phyloP scores from a whole-genome alignment of 2,329 filamentous ascomycete genomes.

The Graphium sp. region DNA sequence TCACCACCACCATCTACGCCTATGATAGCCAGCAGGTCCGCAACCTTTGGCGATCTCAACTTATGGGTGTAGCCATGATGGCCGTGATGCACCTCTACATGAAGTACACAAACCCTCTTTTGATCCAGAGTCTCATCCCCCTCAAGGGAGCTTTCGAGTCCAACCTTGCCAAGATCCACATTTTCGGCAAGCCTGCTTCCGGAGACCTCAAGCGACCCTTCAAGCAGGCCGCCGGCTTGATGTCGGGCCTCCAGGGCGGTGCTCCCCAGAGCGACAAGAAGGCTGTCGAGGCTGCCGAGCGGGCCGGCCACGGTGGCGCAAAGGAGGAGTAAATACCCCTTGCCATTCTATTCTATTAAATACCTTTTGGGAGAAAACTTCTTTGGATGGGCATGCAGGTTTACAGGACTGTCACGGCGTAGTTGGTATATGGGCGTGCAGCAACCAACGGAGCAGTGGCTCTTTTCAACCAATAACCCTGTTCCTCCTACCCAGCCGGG shows the following conservation, averaged over 20 bases:
- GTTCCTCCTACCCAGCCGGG: too few relatives aligned
- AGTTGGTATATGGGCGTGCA: too few relatives aligned
- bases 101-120: constrained; percentile 97
- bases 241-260: constrained; percentile 58
- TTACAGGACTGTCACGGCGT: too few relatives aligned
- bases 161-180: constrained; percentile 91
- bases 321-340: constrained; percentile 47
- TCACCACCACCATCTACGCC: constrained; percentile 90
- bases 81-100: constrained; percentile 96
- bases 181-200: constrained; percentile 70
- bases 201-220: constrained; percentile 93
- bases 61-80: constrained; percentile 98
- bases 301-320: constrained; percentile 51
- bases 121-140: constrained; percentile 97
- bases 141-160: constrained; percentile 90
- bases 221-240: constrained; percentile 72
- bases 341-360: not conserved
- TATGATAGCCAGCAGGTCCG: constrained; percentile 82
- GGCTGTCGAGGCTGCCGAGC: constrained; percentile 65
- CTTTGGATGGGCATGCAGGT: too few relatives aligned
- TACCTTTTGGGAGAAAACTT: not conserved
- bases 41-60: constrained; percentile 70
- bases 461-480: too few relatives aligned
- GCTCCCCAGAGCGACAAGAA: constrained; percentile 86
- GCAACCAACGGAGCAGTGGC: too few relatives aligned